Percentiles rank a stretch among this genome's conserved stretches.
phyloP scores from a whole-genome alignment of 2,329 filamentous ascomycete genomes.

The Ophiostoma ulmi region DNA sequence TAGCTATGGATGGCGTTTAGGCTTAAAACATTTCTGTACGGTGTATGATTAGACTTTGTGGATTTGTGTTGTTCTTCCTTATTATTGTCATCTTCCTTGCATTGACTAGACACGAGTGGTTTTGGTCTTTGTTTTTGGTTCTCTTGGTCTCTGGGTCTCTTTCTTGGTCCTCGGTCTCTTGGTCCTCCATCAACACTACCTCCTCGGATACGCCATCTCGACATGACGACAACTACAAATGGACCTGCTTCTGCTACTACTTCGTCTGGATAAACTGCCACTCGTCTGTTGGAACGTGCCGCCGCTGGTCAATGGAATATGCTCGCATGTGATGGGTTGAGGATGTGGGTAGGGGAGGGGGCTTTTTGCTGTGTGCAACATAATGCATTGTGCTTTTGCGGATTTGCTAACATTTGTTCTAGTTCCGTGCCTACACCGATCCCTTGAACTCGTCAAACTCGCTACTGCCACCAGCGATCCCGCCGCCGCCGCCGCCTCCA shows the following conservation, averaged over 20 bases:
- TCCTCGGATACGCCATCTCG: slow-evolving; percentile 2
- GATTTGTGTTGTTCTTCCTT: not conserved
- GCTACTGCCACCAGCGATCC: slow-evolving; percentile 54
- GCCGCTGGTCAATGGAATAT: not conserved
- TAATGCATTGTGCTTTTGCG: no score
- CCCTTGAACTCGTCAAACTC: slow-evolving; percentile 47
- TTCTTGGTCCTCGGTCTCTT: not conserved
- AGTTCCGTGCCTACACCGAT: slow-evolving; percentile 59
- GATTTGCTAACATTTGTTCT: slow-evolving; percentile 18
- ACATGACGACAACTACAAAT: not conserved
- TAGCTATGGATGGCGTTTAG: not conserved
- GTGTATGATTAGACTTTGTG: not conserved
- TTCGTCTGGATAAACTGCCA: not conserved
- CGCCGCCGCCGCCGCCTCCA: slow-evolving; percentile 63
- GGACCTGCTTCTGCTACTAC: not conserved
- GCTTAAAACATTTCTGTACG: not conserved
- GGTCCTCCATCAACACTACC: slow-evolving; percentile 2
- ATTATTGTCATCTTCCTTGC: not conserved
- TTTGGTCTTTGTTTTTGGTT: slow-evolving; percentile 18
- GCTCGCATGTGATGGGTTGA: not conserved
- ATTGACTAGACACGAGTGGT: slow-evolving; percentile 12
- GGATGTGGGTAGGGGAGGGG: no score
- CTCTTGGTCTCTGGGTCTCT: slow-evolving; percentile 7
- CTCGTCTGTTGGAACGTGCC: not conserved
- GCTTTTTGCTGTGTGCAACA: not conserved